Base-by-base conservation (phyloP, 2,329 filamentous ascomycete species). In the Fusarium neocosmosporiellum region DNA sequence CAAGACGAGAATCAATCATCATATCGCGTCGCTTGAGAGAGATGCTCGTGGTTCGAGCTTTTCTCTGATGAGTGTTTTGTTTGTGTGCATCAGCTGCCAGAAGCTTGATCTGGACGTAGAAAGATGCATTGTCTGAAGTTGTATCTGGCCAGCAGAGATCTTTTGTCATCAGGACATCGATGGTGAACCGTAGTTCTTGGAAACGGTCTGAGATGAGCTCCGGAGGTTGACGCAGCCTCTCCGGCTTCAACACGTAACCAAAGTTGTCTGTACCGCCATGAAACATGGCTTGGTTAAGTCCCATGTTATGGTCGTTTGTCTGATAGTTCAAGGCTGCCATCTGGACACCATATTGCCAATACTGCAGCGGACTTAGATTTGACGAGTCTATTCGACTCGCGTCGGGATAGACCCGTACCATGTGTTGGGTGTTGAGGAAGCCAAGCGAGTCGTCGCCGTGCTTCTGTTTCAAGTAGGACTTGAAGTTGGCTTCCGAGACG, bases 251-350 rank as follows among this genome's bases (percentile, higher is more conserved):
- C 2, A 70, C 41, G 27, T 72, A 72, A 1, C 70, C 70, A 1
- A 8, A 43, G 0, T 27, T 48, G n/a, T 60, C 31, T 1, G 41
- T 60, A 0, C 62, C 70, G 7, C 62, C 63, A 2, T 59, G 5
- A 8, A 72, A 72, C 59, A 73, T 53, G 2, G 70, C 70, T 1
- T 37, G 8, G 0, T 72, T 73, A 6, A 72, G 6, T 2, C 20
- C 50, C 59, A 59, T 70, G 3, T 63, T 58, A 1, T 43, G 27
- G 7, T 67, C 70, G 2, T 33, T 24, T 1, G 70, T 72, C 18
- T 72, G 70, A 1, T 66, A 73, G 5, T 72, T 72, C 16, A 73
- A n/a, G 2, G 70, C 70, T 2, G 41, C 59, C 70, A 72, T 72
- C 27, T 72, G 70, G 14, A 64, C 59, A 0, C 70, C 70, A 0